Percentiles rank a stretch among this genome's conserved stretches.
phyloP scores from a whole-genome alignment of 2,329 filamentous ascomycete genomes.

The Fusarium incarnatum region DNA sequence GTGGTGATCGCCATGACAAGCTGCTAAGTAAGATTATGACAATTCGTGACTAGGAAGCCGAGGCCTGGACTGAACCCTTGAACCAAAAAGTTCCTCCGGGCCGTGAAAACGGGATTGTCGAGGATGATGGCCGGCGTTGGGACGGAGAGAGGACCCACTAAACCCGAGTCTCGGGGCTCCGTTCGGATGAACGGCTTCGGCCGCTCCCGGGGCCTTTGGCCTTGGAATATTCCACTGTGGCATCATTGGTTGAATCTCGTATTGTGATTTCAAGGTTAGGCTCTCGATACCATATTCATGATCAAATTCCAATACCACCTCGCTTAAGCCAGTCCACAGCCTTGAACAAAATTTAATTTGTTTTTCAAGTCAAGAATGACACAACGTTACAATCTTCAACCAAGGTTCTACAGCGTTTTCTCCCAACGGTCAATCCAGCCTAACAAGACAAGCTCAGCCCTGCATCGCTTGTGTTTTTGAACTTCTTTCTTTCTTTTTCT shows the following conservation, averaged over 20 bases:
- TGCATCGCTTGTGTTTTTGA: constrained; percentile 19
- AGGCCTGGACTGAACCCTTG: constrained; percentile 1
- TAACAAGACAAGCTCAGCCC: constrained; percentile 38
- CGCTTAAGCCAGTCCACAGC: background rate
- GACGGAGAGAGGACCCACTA: constrained; percentile 4
- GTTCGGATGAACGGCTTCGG: background rate
- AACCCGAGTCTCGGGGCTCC: constrained; percentile 3
- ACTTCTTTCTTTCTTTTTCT: background rate
- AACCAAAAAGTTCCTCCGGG: background rate
- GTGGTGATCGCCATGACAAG: constrained; percentile 24
- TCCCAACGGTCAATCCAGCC: constrained; percentile 5
- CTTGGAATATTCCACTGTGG: background rate
- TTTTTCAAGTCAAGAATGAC: background rate
- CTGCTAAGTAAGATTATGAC: background rate
- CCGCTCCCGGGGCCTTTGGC: background rate
- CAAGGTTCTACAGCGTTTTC: constrained; percentile 21
- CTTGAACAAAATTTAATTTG: constrained; percentile 1
- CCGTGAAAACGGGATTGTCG: constrained; percentile 1
- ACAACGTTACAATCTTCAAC: constrained; percentile 5
- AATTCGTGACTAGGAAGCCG: background rate
- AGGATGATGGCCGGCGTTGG: background rate
- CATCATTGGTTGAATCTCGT: background rate
- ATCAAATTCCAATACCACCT: background rate
- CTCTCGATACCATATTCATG: background rate
- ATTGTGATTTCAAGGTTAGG: constrained; percentile 1